Evolutionary conservation across 768 basidiomycete genomes (phyloP).

Genomic region (Lactifluus echinatus): DNA sequence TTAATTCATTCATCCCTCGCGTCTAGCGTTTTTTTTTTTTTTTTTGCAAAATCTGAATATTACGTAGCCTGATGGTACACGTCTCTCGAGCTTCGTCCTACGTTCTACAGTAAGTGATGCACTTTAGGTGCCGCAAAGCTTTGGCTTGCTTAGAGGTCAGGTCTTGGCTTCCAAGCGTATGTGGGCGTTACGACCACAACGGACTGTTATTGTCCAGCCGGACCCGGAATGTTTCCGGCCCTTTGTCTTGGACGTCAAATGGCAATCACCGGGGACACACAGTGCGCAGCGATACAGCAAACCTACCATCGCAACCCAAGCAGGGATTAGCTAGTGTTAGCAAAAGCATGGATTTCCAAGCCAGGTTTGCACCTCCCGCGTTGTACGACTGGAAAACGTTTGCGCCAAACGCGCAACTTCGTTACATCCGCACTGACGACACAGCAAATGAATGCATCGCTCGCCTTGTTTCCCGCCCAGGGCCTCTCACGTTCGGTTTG

Average conservation of each 20-base stretch:
- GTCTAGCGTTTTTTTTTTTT: background rate
- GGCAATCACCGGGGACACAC: background rate
- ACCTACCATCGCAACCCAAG: background rate
- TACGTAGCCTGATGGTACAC: background rate
- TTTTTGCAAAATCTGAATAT: background rate
- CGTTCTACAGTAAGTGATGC: background rate
- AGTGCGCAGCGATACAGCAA: background rate
- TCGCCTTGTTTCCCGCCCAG: background rate
- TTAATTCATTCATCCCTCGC: background rate
- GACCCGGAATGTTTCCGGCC: background rate
- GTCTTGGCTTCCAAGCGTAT: background rate
- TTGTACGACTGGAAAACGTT: constrained; percentile 10
- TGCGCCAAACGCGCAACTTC: background rate
- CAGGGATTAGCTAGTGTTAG: too few species aligned
- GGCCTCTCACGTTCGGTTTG: constrained; percentile 39
- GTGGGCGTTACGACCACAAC: background rate
- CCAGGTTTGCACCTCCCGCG: too few species aligned
- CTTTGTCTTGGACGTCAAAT: background rate
- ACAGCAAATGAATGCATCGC: constrained; percentile 11
- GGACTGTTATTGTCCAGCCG: background rate
- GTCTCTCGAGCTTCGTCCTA: too few species aligned
- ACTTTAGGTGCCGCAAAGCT: background rate
- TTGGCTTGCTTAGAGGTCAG: background rate
- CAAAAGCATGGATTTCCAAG: background rate
- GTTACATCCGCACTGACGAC: constrained; percentile 17